These are phyloP conservation scores for Cladosporium sp. DNA, from an alignment of 2,329 filamentous ascomycete genomes.

Conservation along the genomic window DNA sequence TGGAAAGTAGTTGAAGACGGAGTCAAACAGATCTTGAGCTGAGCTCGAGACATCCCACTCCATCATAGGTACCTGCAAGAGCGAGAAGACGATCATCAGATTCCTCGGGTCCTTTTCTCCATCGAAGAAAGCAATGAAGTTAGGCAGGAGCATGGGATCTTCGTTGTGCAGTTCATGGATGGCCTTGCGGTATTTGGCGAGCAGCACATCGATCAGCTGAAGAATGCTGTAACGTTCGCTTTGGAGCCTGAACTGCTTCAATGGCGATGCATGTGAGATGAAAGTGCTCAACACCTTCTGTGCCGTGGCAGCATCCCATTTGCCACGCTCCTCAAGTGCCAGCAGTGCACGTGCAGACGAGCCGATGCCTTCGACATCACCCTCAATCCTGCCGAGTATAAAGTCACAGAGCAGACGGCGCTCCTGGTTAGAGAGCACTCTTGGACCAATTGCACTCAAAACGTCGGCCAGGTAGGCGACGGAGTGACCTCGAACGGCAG, in stretches of 20 bases:
- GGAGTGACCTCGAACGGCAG: conserved; percentile 58
- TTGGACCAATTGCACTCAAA: conserved; percentile 52
- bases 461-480: conserved; percentile 55
- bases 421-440: conserved; percentile 61
- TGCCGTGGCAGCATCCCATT: conserved; percentile 60
- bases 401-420: conserved; percentile 62
- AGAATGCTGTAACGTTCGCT: conserved; percentile 61
- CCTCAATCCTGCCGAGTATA: conserved; percentile 63
- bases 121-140: conserved; percentile 64
- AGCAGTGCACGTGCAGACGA: conserved; percentile 60
- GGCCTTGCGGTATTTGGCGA: conserved; percentile 61
- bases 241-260: conserved; percentile 63
- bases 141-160: conserved; percentile 57
- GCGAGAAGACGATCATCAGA: conserved; percentile 69
- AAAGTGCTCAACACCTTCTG: conserved; percentile 54
- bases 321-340: conserved; percentile 59
- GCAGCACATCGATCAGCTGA: conserved; percentile 60
- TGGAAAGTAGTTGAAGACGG: conserved; percentile 71
- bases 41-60: conserved; percentile 65
- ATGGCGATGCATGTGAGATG: conserved; percentile 55
- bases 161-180: conserved; percentile 56
- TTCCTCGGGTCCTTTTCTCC: conserved; percentile 70
- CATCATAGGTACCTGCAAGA: conserved; percentile 65
- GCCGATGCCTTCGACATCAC: conserved; percentile 54
- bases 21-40: conserved; percentile 64